Base-by-base conservation (phyloP, 495 filamentous ascomycete genomes). In the Podospora fimiseda region DNA sequence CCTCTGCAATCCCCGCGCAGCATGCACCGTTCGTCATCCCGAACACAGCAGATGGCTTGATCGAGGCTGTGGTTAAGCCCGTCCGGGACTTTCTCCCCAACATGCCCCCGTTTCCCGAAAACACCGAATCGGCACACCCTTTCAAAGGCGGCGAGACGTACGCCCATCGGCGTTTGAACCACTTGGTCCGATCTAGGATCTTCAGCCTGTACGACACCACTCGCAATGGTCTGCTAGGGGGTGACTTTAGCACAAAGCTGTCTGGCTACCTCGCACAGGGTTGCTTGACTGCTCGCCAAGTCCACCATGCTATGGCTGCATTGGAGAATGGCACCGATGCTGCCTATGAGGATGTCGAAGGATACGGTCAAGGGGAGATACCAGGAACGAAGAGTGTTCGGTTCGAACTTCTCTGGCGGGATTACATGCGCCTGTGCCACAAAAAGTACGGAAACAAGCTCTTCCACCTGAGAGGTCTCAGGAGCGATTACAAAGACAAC, bases 361-460 rank as follows among this genome's bases (percentile, higher is more conserved):
- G 80, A 7, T 86, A 78, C 49, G 83, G 80, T 9, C 70, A 80
- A 19, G 86, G 85, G 2, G 80, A 87, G 58, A 85, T 80, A 60
- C 77, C 80, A 45, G 86, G 86, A n/a, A 86, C 83, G 0, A 72
- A 72, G n/a, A 70, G 66, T 3, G 72, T 89, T 8, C 79, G 86
- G 1, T 84, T 86, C 50, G 83, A 90, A 55, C 71, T 90, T 1
- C 70, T 89, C 1, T 89, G 85, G 84, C 73, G 85, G 3, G 86
- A 89, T 66, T 89, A 89, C 66, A 87, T 89, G 78, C 73, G 82
- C 0, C 76, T 90, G 11, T 83, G 83, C 53, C 76, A 76, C 21
- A 70, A 78, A 3, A 88, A 89, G 59, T 87, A 84, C 53, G 74
- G 76, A 13, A 60, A 67, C 42, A 74, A 74, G 43, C 67, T 88